A percentile compares a stretch with the other conserved stretches of the same genome.
phyloP scores from a whole-genome alignment of 768 basidiomycete species.

The Clitopilus hobsonii region DNA sequence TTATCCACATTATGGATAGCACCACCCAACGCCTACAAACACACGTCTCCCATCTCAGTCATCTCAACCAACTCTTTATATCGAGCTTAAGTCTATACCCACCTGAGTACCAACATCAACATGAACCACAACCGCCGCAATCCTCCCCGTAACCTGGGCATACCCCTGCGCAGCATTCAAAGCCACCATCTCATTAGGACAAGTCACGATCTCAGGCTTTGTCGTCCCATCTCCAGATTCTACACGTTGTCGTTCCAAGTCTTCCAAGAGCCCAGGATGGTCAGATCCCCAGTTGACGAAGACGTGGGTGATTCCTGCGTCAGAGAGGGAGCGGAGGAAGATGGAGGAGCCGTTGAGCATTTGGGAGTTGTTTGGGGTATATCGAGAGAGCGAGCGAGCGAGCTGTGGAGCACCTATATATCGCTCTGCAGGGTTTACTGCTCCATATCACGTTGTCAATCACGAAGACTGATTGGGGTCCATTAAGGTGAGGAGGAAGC shows the following conservation, averaged over 20 bases:
- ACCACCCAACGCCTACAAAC: conserved; percentile 50
- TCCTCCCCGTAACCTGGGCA: conserved; percentile 58
- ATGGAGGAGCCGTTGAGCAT: conserved; percentile 58
- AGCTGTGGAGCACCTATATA: too few relatives aligned
- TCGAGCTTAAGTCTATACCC: not conserved
- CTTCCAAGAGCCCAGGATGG: conserved; percentile 68
- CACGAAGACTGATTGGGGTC: too few relatives aligned
- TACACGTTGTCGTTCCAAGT: conserved; percentile 52
- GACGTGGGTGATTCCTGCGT: conserved; percentile 60
- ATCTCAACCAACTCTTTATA: not conserved
- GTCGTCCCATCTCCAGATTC: conserved; percentile 9
- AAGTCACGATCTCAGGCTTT: conserved; percentile 51
- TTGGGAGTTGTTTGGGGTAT: not conserved
- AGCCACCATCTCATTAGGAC: conserved; percentile 76
- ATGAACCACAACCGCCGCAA: conserved; percentile 71
- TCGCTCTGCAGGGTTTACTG: too few relatives aligned
- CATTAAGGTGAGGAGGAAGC: too few relatives aligned
- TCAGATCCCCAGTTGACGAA: conserved; percentile 80
- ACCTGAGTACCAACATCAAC: conserved; percentile 66
- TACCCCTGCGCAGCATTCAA: conserved; percentile 71
- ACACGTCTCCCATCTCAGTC: too few relatives aligned
- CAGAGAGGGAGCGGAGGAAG: conserved; percentile 50
- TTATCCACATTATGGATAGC: conserved; percentile 71
- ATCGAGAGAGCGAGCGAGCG: too few relatives aligned
- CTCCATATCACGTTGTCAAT: too few relatives aligned